Evolutionary conservation across 345 rosid species (phyloP).

Genomic region (Rhodomyrtus tomentosa): DNA sequence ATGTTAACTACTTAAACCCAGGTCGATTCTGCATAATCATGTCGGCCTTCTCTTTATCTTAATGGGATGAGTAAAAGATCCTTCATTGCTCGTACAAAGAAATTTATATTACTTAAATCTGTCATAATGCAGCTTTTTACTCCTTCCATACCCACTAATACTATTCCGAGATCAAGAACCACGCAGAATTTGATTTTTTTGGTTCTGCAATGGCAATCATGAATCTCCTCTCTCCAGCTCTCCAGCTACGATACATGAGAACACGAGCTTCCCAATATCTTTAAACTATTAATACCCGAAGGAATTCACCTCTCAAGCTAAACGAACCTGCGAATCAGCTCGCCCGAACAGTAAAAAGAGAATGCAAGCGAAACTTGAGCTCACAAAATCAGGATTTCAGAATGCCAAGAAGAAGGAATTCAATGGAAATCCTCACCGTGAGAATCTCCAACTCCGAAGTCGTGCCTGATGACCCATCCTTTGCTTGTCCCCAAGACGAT

Average conservation of each 20-base stretch:
- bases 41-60: background rate
- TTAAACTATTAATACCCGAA: background rate
- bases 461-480: conserved; percentile 91
- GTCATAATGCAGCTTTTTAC: background rate
- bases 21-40: background rate
- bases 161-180: background rate
- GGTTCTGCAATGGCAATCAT: background rate
- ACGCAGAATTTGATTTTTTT: background rate
- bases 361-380: background rate
- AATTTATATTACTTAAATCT: background rate
- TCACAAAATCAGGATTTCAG: background rate
- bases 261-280: background rate
- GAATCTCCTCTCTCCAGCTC: background rate
- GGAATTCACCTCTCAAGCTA: background rate
- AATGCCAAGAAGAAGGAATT: background rate
- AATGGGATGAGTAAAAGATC: background rate
- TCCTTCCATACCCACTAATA: background rate
- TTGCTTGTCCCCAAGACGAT: conserved; percentile 84
- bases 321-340: background rate
- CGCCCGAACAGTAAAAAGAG: background rate
- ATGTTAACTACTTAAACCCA: background rate
- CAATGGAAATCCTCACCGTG: conserved; percentile 16
- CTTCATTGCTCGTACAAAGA: background rate
- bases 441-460: conserved; percentile 78
- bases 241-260: background rate